These are phyloP conservation scores for Neonectria hederae DNA, from an alignment of 2,329 filamentous ascomycete genomes.

Conservation along the genomic window DNA sequence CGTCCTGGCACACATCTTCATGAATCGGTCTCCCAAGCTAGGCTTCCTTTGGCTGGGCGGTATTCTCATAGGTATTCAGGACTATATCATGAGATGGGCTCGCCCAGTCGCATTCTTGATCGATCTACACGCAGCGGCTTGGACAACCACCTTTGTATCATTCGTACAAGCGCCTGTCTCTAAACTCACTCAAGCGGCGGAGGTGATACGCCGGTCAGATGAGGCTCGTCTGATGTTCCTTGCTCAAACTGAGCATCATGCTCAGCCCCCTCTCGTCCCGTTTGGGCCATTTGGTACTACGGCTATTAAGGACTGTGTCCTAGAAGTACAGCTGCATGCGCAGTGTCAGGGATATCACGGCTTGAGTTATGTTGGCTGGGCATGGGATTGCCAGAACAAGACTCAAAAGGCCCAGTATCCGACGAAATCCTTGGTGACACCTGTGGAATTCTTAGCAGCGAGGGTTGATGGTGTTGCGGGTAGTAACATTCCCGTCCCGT, in stretches of 20 bases:
- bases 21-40: constrained; percentile 17
- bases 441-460: too few species aligned
- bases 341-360: constrained; percentile 12
- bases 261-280: too few species aligned
- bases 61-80: constrained; percentile 17
- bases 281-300: too few species aligned
- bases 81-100: constrained; percentile 19
- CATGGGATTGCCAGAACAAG: constrained; percentile 16
- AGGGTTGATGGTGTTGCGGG: too few species aligned
- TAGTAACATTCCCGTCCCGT: not conserved
- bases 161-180: too few species aligned
- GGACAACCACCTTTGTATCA: constrained; percentile 17
- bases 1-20: constrained; percentile 16
- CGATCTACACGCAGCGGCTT: constrained; percentile 26
- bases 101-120: constrained; percentile 16
- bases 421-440: too few species aligned
- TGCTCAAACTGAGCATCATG: too few species aligned
- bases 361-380: constrained; percentile 17
- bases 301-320: not conserved
- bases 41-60: constrained; percentile 29
- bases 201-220: too few species aligned
- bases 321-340: constrained; percentile 26
- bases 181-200: too few species aligned
- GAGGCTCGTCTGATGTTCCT: too few species aligned
- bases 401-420: not conserved